Percentiles rank a stretch among this genome's conserved stretches.
These are phyloP conservation scores for Coprinellus micaceus DNA, from an alignment of 768 basidiomycete genomes.

Conservation along the genomic window DNA sequence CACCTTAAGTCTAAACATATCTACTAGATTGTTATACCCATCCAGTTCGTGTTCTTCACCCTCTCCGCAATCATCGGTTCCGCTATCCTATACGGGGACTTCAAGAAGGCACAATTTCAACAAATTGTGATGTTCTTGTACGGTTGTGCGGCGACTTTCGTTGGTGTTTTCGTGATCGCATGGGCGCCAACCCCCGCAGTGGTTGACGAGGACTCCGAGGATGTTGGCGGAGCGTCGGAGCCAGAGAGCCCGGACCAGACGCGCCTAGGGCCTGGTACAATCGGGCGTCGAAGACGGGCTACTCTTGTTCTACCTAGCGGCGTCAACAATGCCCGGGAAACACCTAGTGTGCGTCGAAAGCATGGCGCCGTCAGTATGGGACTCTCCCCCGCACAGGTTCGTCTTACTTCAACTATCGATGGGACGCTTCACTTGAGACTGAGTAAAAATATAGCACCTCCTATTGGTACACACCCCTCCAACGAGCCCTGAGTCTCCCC, in stretches of 20 bases:
- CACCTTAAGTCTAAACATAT: background rate
- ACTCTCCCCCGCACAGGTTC: constrained; percentile 71
- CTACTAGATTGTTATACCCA: constrained; percentile 79
- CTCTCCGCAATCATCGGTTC: constrained; percentile 91
- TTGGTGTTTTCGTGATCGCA: constrained; percentile 86
- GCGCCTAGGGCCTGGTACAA: constrained; percentile 27
- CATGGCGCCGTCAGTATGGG: constrained; percentile 60
- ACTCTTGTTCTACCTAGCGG: constrained; percentile 50
- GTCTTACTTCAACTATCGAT: too few relatives aligned
- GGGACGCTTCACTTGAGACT: too few relatives aligned
- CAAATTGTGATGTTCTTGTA: constrained; percentile 81
- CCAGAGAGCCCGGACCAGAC: constrained; percentile 21
- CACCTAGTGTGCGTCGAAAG: constrained; percentile 47
- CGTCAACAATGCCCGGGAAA: constrained; percentile 28
- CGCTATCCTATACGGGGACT: constrained; percentile 92
- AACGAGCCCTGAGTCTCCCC: constrained; percentile 34
- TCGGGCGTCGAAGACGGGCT: constrained; percentile 39
- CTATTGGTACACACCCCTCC: constrained; percentile 66
- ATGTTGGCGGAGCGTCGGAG: constrained; percentile 13
- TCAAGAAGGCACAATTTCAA: constrained; percentile 76
- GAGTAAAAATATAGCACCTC: too few relatives aligned
- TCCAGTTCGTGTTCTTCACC: constrained; percentile 93
- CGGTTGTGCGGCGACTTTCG: constrained; percentile 85
- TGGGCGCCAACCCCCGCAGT: constrained; percentile 22
- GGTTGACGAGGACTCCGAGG: constrained; percentile 22